Conservation (phyloP, 1,139 yeast species). For the Kluyveromyces marxianus region DNA sequence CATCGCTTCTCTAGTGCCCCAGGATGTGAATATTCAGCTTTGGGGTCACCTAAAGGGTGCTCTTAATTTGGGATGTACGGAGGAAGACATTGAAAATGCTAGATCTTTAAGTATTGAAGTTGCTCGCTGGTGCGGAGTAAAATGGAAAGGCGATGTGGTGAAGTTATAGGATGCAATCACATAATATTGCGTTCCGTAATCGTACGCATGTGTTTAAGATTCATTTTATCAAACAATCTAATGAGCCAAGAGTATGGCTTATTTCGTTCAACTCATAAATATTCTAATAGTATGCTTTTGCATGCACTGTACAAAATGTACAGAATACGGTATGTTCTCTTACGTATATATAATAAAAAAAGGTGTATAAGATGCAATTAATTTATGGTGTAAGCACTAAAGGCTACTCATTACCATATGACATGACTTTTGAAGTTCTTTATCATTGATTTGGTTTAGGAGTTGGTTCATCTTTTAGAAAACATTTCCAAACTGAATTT, state of each 20-base stretch:
- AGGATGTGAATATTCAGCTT: constrained; percentile 89
- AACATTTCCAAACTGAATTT: constrained; percentile 18
- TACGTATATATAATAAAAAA: not conserved
- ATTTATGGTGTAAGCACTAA: no score
- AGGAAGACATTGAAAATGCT: constrained; percentile 53
- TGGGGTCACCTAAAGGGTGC: constrained; percentile 90
- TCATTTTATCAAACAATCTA: no score
- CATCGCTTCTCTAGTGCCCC: constrained; percentile 78
- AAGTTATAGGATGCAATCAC: constrained; percentile 14
- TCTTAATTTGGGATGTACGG: constrained; percentile 64
- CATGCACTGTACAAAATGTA: not conserved
- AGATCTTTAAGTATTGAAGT: constrained; percentile 58
- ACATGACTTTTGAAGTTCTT: no score
- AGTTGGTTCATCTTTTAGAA: constrained; percentile 11
- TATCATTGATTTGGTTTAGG: not conserved
- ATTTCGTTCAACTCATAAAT: no score
- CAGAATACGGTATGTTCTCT: not conserved
- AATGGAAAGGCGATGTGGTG: constrained; percentile 40
- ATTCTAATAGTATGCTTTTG: no score
- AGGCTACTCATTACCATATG: no score
- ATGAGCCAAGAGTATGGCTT: no score
- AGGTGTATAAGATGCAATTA: not conserved
- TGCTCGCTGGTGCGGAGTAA: constrained; percentile 68
- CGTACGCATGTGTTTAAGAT: no score
- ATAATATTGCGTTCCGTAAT: no score